These are phyloP conservation scores for Zygosaccharomyces sapae DNA, from an alignment of 1,139 yeast genomes.

Conservation along the genomic window DNA sequence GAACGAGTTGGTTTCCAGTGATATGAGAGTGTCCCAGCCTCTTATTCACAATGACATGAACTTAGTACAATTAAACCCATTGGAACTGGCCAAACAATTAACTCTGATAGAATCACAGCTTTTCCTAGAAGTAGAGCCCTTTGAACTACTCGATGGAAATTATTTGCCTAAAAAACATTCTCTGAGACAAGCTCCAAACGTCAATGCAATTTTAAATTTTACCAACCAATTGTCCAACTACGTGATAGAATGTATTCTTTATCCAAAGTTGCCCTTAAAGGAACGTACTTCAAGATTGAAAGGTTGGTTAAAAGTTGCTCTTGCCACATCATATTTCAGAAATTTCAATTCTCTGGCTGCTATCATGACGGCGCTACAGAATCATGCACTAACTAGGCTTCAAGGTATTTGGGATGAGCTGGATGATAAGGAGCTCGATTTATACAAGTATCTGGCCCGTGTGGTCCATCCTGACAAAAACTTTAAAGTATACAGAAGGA, in stretches of 20 bases:
- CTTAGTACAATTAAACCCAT: conserved; percentile 66
- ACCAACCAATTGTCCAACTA: conserved; percentile 80
- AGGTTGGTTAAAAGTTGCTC: conserved; percentile 80
- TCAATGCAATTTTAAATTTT: conserved; percentile 61
- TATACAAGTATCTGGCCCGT: conserved; percentile 63
- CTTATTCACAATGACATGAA: conserved; percentile 38
- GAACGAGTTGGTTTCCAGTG: conserved; percentile 12
- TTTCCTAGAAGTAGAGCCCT: conserved; percentile 62
- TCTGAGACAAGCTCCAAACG: conserved; percentile 65
- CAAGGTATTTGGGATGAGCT: conserved; percentile 61
- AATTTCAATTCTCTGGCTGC: conserved; percentile 86
- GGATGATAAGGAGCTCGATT: conserved; percentile 58
- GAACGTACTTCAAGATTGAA: conserved; percentile 50
- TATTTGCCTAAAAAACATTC: conserved; percentile 62
- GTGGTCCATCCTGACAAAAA: conserved; percentile 82
- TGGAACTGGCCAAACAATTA: conserved; percentile 80
- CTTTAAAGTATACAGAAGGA: conserved; percentile 67
- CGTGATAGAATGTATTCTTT: conserved; percentile 72
- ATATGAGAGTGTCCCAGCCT: conserved; percentile 7
- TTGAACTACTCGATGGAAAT: conserved; percentile 71
- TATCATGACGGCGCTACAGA: conserved; percentile 77
- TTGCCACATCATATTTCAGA: conserved; percentile 73
- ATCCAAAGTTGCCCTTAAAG: conserved; percentile 42
- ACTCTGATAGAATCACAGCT: conserved; percentile 74
- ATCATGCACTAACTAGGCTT: conserved; percentile 71